Conservation (phyloP, 371 early-diverging fungal genomes). For the Actinomucor elegans region DNA sequence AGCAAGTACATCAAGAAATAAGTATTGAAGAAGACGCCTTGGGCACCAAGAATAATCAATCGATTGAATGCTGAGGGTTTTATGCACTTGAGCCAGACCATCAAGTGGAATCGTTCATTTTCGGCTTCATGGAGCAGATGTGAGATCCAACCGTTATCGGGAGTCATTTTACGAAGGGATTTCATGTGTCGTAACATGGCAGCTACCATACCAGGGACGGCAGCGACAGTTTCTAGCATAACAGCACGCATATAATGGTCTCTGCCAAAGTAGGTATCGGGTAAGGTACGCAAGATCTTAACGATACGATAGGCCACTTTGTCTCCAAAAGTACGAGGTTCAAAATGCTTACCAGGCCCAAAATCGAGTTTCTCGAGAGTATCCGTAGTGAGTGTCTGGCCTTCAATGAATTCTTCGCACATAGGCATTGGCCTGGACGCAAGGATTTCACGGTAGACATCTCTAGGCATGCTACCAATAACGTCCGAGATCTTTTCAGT, state of each 20-base stretch:
- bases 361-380: conserved; percentile 69
- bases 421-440: conserved; percentile 64
- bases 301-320: conserved; percentile 68
- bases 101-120: conserved; percentile 77
- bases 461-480: conserved; percentile 4
- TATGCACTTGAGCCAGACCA: conserved; percentile 84
- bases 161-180: conserved; percentile 76
- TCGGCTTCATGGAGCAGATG: conserved; percentile 92
- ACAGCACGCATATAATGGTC: conserved; percentile 84
- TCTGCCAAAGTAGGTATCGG: conserved; percentile 78
- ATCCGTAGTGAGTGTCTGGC: conserved; percentile 49
- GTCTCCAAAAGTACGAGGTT: conserved; percentile 62
- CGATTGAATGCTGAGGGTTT: conserved; percentile 70
- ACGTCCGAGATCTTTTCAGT: neutral
- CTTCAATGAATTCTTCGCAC: conserved; percentile 64
- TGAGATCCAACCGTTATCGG: conserved; percentile 88
- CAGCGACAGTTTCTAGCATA: conserved; percentile 85
- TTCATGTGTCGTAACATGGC: conserved; percentile 85
- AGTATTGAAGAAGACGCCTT: conserved; percentile 90
- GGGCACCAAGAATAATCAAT: conserved; percentile 64
- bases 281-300: conserved; percentile 66
- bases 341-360: conserved; percentile 60
- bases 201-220: conserved; percentile 93
- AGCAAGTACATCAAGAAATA: conserved; percentile 86
- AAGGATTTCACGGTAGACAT: conserved; percentile 31